Percentiles rank a stretch among this genome's conserved stretches.
phyloP scores from a whole-genome alignment of 169 alveolate species.

The Eimeria acervulina region DNA sequence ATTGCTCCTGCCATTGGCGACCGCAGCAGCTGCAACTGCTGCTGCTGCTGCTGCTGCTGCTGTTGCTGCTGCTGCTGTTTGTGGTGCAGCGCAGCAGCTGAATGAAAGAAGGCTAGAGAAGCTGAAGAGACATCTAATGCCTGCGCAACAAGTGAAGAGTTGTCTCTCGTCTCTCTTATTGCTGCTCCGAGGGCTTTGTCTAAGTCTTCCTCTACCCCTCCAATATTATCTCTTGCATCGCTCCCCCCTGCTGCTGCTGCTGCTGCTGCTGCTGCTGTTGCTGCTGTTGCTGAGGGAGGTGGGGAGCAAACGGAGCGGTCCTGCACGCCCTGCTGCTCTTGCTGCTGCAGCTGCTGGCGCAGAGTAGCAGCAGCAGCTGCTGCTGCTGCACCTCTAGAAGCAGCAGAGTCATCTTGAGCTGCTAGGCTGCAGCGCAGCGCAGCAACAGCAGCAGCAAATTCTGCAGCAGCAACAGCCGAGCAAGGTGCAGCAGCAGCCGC shows the following conservation, averaged over 20 bases:
- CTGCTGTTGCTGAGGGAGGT: too few relatives aligned
- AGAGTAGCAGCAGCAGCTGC: slow-evolving; percentile 43
- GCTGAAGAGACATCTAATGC: slow-evolving; percentile 18
- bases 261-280: too few relatives aligned
- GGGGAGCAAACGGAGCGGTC: not conserved
- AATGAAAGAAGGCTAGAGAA: not conserved
- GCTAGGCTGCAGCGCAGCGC: slow-evolving; percentile 46
- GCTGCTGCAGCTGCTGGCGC: slow-evolving; percentile 47
- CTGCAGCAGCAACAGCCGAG: too few relatives aligned
- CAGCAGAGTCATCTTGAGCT: slow-evolving; percentile 28
- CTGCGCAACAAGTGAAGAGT: not conserved
- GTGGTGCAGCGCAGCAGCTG: not conserved
- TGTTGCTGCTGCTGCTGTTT: slow-evolving; percentile 47
- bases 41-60: slow-evolving; percentile 29
- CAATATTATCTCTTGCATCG: not conserved
- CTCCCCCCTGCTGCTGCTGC: too few relatives aligned
- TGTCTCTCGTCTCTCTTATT: not conserved
- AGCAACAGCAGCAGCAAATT: too few relatives aligned
- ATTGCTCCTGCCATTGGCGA: not conserved
- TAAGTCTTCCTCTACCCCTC: slow-evolving; percentile 5
- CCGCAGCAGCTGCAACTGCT: not conserved
- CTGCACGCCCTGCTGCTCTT: slow-evolving; percentile 10
- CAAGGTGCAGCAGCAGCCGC: too few relatives aligned
- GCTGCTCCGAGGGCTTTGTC: not conserved
- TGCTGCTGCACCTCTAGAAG: slow-evolving; percentile 12